A percentile compares a stretch with the other conserved stretches of the same genome.
Conservation (phyloP, 2,329 filamentous ascomycete genomes). For the Pseudocercospora cruenta region DNA sequence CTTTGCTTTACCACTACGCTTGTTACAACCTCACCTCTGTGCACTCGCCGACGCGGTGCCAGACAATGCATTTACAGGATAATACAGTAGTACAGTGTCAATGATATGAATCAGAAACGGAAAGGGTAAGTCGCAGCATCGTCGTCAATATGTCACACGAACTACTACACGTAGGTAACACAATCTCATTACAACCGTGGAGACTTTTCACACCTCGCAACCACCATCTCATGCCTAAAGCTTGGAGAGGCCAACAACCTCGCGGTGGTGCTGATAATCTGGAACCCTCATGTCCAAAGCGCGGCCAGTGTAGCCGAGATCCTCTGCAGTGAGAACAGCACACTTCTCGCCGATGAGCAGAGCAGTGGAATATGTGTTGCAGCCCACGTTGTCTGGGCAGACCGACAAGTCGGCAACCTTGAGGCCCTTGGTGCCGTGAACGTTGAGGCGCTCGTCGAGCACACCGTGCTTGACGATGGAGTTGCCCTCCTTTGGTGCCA, state of each 20-base stretch:
- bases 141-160: constrained; percentile 11
- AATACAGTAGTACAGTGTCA: not conserved
- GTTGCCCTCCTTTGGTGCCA: constrained; percentile 76
- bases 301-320: constrained; percentile 72
- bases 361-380: constrained; percentile 67
- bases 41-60: no score
- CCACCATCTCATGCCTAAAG: constrained; percentile 39
- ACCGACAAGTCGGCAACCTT: constrained; percentile 78
- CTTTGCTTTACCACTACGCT: not conserved
- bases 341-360: constrained; percentile 77
- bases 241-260: constrained; percentile 47
- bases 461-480: constrained; percentile 80
- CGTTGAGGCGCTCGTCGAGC: constrained; percentile 75
- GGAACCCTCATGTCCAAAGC: constrained; percentile 77
- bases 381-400: constrained; percentile 76
- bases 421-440: constrained; percentile 74
- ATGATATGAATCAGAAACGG: not conserved
- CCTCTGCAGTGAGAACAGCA: constrained; percentile 70
- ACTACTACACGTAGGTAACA: not conserved
- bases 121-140: not conserved
- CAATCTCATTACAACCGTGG: constrained; percentile 12
- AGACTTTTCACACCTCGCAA: constrained; percentile 6
- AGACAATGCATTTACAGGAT: no score
- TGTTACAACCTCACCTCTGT: not conserved
- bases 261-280: constrained; percentile 52